Evolutionary conservation across 148 eudicot genomes (phyloP).

Genomic region (Persicaria maculosa): DNA sequence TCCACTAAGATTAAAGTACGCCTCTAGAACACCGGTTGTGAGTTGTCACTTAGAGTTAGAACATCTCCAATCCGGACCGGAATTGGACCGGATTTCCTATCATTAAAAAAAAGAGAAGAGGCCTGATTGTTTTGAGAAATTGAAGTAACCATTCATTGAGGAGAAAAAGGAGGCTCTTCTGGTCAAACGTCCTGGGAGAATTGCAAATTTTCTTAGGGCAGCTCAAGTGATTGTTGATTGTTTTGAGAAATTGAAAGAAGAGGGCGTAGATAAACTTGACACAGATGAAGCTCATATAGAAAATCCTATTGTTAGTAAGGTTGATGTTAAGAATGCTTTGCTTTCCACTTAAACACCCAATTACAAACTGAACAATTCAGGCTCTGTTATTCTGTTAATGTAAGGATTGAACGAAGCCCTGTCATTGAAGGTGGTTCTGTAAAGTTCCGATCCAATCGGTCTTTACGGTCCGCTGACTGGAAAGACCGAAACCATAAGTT

Average conservation of each 20-base stretch:
- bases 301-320: slow-evolving; percentile 26
- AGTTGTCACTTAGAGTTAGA: too few species aligned
- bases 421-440: slow-evolving; percentile 37
- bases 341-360: slow-evolving; percentile 21
- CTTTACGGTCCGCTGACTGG: too few species aligned
- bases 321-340: slow-evolving; percentile 23
- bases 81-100: too few species aligned
- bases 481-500: too few species aligned
- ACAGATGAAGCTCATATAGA: slow-evolving; percentile 28
- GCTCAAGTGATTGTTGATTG: slow-evolving; percentile 75
- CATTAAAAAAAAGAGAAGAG: too few species aligned
- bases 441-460: too few species aligned
- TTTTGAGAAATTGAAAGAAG: slow-evolving; percentile 57
- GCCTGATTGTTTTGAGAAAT: too few species aligned
- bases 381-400: slow-evolving; percentile 29
- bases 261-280: slow-evolving; percentile 25
- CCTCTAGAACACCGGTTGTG: too few species aligned
- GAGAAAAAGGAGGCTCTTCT: slow-evolving; percentile 66
- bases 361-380: slow-evolving; percentile 22
- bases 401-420: slow-evolving; percentile 34
- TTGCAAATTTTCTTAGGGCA: slow-evolving; percentile 93
- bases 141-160: slow-evolving; percentile 87
- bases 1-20: too few species aligned
- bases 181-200: slow-evolving; percentile 76
- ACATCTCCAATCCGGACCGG: too few species aligned